Evolutionary conservation across 129 eudicot species (phyloP), one percentile per base, ranked within the genome.

Genomic region (Artemisia tridentata): DNA sequence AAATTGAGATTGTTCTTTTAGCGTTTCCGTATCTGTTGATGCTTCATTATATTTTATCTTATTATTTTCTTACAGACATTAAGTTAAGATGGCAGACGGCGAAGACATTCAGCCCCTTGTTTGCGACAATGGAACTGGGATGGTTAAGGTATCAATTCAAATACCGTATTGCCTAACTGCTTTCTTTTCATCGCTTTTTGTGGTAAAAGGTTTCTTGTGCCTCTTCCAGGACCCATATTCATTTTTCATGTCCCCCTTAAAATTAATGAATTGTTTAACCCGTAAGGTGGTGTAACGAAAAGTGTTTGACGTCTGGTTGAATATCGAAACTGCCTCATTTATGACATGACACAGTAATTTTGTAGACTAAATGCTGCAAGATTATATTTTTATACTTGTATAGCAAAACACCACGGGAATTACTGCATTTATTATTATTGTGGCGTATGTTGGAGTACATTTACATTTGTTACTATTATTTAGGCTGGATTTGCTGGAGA

Each of bases 401-500:
- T 18, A 16, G 10, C 29, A 18, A 2, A 65, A 65, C 70, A 65
- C 6, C 14, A 43, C 8, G 52, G 55, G 13, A 11, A 20, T 19
- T 11, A 38, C 12, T 38, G 16, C 52, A 64, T 43, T 64, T 64
- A 17, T 41, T 17, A 9, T 62, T 62, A 34, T 34, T 34, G 45
- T 38, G 45, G 11, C 45, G 7, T 38, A 38, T 14, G 5, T 14
- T 48, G 20, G 17, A 27, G 16, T 51, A 15, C 14, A 27, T 11
- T 5, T 68, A 31, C 13, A 10, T 27, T 31, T 67, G 17, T 53
- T 52, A 69, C 51, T 53, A 12, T 69, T 50, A 50, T 53, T 19
- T 48, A 85, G 90, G 86, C 86, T 63, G 90, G 90, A 55, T 85
- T 85, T 72, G 86, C 86, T 45, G 86, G 90, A 17, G 86, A 85